These are phyloP conservation scores for Penicillium paneum DNA, from an alignment of 2,329 filamentous ascomycete species.

Conservation along the genomic window DNA sequence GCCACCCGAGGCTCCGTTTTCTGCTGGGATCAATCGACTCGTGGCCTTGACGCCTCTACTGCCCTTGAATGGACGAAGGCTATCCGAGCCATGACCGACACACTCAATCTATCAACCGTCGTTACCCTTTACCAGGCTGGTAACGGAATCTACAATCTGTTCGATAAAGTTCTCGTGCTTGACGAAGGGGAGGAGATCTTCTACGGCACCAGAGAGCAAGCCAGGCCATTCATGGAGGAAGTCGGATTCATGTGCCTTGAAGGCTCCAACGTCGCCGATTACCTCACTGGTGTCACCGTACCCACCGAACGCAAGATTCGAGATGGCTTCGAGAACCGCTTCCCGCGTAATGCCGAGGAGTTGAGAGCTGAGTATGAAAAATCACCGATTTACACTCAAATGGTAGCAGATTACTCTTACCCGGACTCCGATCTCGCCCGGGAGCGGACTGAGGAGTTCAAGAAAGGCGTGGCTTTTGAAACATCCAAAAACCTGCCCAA, in stretches of 20 bases:
- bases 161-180: constrained; percentile 68
- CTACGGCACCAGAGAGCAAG: constrained; percentile 59
- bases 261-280: constrained; percentile 64
- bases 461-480: constrained; percentile 51
- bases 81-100: constrained; percentile 62
- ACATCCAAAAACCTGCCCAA: constrained; percentile 55
- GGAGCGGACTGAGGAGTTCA: constrained; percentile 53
- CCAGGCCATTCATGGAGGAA: constrained; percentile 62
- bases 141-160: constrained; percentile 66
- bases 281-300: constrained; percentile 63
- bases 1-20: constrained; percentile 57
- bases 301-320: constrained; percentile 48
- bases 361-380: constrained; percentile 53
- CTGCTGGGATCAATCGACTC: constrained; percentile 66
- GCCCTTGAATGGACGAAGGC: constrained; percentile 61
- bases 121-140: constrained; percentile 68
- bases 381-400: constrained; percentile 49
- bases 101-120: constrained; percentile 58
- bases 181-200: constrained; percentile 65
- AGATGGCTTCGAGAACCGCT: constrained; percentile 43
- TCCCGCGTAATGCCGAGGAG: constrained; percentile 43
- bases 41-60: constrained; percentile 64
- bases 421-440: constrained; percentile 51
- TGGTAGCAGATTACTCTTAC: constrained; percentile 58
- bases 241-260: constrained; percentile 62